Evolutionary conservation across 106 monocot species (phyloP).

Genomic region (Dendrobium huoshanense): DNA sequence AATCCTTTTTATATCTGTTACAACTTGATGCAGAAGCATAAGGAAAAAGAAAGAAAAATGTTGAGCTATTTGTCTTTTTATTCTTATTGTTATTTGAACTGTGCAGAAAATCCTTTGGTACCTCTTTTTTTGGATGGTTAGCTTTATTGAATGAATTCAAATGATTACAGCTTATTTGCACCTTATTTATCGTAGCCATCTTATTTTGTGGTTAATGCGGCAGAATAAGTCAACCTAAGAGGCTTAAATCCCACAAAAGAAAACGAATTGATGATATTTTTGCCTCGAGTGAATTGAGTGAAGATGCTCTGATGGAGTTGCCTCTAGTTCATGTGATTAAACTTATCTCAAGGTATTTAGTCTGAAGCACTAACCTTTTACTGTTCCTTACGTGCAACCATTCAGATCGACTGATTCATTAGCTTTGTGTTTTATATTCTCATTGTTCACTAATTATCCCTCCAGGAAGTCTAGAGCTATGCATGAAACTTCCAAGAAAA

Average conservation of each 20-base stretch:
- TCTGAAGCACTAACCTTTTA: neutral
- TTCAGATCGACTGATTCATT: too few species aligned
- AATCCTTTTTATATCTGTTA: too few species aligned
- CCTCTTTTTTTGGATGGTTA: neutral
- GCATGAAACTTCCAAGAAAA: too few species aligned
- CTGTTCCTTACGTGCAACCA: too few species aligned
- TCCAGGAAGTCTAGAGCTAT: too few species aligned
- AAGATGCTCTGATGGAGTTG: slow-evolving; percentile 3
- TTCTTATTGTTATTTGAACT: too few species aligned
- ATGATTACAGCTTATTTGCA: neutral
- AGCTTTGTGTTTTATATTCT: too few species aligned
- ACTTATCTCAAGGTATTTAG: slow-evolving; percentile 6
- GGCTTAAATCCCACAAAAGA: neutral
- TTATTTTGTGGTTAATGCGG: neutral
- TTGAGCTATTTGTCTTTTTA: too few species aligned
- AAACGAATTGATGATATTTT: slow-evolving; percentile 1
- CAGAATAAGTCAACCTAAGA: neutral
- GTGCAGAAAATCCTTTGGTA: too few species aligned
- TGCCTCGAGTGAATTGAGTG: neutral
- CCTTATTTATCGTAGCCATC: neutral
- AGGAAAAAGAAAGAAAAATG: too few species aligned
- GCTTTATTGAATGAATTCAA: neutral
- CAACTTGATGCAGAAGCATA: too few species aligned
- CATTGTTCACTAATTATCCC: too few species aligned
- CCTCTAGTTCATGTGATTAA: neutral